Conservation (phyloP, 1,284 basidiomycete species). For the Phylloporus sp. region DNA sequence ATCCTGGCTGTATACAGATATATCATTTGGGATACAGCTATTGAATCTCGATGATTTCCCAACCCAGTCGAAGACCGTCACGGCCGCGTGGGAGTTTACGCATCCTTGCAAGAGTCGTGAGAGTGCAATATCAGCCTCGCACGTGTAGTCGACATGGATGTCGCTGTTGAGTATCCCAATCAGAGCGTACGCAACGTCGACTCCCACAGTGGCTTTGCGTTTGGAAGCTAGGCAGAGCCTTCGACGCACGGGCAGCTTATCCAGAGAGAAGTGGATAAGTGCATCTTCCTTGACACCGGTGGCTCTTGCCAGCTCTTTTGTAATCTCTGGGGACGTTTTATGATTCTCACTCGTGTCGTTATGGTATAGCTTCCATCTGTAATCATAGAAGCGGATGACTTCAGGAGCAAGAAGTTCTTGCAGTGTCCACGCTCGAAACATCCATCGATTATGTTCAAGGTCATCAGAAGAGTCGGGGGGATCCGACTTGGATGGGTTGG, state of each 20-base stretch:
- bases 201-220: slow-evolving; percentile 17
- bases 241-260: slow-evolving; percentile 8
- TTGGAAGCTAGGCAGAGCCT: slow-evolving; percentile 22
- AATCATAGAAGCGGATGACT: slow-evolving; percentile 20
- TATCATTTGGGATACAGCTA: slow-evolving; percentile 16
- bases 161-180: slow-evolving; percentile 26
- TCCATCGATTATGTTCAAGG: slow-evolving; percentile 25
- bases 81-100: slow-evolving; percentile 13
- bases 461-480: background rate
- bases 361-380: slow-evolving; percentile 14
- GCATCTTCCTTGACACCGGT: background rate
- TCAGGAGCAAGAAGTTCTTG: slow-evolving; percentile 25
- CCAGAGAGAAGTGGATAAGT: slow-evolving; percentile 14
- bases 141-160: slow-evolving; percentile 5
- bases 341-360: slow-evolving; percentile 14
- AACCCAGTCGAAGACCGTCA: slow-evolving; percentile 25
- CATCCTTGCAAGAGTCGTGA: slow-evolving; percentile 24
- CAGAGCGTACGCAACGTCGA: slow-evolving; percentile 24
- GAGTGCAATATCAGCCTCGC: slow-evolving; percentile 20
- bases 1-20: slow-evolving; percentile 16
- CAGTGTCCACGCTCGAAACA: slow-evolving; percentile 28
- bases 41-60: slow-evolving; percentile 26
- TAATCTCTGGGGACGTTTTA: slow-evolving; percentile 6
- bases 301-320: background rate
- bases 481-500: too few relatives aligned